Evolutionary conservation across 2,329 filamentous ascomycete species (phyloP).

Genomic region (Magnaporthiopsis poae): DNA sequence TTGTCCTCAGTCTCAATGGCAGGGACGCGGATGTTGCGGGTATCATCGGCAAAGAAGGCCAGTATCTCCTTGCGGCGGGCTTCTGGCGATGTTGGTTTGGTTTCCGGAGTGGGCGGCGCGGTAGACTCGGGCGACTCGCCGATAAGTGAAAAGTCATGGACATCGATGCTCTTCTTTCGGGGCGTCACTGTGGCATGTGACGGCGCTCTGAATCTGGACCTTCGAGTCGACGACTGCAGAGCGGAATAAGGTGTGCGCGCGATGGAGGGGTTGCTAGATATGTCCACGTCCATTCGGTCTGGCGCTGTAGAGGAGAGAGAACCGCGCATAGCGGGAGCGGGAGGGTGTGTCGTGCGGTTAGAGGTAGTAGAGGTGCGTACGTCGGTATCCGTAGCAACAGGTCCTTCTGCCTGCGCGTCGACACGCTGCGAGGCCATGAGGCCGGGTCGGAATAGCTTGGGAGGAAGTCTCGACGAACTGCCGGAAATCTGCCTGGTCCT

Average conservation of each 20-base stretch:
- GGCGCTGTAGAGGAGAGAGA: background rate
- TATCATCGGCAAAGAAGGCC: conserved; percentile 1
- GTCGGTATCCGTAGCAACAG: background rate
- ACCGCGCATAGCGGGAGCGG: background rate
- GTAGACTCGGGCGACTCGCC: background rate
- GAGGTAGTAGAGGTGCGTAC: background rate
- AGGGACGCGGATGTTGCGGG: background rate
- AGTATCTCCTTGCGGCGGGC: background rate
- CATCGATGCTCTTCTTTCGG: background rate
- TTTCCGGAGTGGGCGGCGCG: background rate
- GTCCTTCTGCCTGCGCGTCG: background rate
- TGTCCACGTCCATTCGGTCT: background rate
- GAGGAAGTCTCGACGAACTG: background rate
- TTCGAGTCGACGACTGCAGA: background rate
- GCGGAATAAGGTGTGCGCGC: background rate
- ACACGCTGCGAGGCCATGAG: background rate
- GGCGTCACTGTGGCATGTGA: background rate
- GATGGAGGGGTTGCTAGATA: background rate
- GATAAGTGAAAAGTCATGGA: background rate
- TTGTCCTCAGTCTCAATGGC: background rate
- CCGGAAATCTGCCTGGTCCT: background rate
- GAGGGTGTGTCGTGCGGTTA: background rate
- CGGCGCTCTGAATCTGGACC: background rate
- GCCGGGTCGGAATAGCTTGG: background rate
- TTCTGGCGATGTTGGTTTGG: background rate